Evolutionary conservation across 176 grass and related monocot species (phyloP).

Genomic region (Carex kokanica): DNA sequence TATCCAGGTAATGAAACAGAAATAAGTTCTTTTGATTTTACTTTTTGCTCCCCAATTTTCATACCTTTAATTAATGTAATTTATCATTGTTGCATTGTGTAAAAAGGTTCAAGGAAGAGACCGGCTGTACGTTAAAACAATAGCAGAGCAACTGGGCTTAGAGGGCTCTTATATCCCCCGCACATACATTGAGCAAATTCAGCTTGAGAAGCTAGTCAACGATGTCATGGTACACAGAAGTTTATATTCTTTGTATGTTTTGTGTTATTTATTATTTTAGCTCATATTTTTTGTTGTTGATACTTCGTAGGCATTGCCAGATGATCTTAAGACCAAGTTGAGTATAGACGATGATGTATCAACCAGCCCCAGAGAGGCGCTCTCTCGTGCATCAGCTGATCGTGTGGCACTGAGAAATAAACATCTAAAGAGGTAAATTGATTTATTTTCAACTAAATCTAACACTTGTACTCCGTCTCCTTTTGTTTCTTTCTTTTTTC

Average conservation of each 20-base stretch:
- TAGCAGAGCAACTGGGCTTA: constrained; percentile 75
- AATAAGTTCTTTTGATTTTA: background rate
- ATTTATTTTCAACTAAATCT: constrained; percentile 24
- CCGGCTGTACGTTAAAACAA: constrained; percentile 57
- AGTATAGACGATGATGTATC: constrained; percentile 88
- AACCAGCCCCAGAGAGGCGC: constrained; percentile 87
- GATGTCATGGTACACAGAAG: constrained; percentile 80
- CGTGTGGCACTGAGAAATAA: constrained; percentile 64
- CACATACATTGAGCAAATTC: constrained; percentile 99
- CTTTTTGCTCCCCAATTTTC: background rate
- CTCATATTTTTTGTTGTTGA: background rate
- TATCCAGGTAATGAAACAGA: constrained; percentile 59
- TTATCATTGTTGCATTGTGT: constrained; percentile 20
- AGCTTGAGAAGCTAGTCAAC: constrained; percentile 92
- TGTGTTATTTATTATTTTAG: background rate
- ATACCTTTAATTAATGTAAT: background rate
- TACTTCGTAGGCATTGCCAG: constrained; percentile 75
- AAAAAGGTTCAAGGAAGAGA: constrained; percentile 94
- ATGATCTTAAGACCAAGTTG: constrained; percentile 93
- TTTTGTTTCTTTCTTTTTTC: background rate
- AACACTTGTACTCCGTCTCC: background rate
- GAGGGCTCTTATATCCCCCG: constrained; percentile 84
- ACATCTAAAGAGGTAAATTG: constrained; percentile 59
- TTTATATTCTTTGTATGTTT: background rate
- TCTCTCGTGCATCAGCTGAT: constrained; percentile 77